These are phyloP conservation scores for Rhododendron kiyosumense DNA, from an alignment of 148 eudicot species.

Conservation along the genomic window DNA sequence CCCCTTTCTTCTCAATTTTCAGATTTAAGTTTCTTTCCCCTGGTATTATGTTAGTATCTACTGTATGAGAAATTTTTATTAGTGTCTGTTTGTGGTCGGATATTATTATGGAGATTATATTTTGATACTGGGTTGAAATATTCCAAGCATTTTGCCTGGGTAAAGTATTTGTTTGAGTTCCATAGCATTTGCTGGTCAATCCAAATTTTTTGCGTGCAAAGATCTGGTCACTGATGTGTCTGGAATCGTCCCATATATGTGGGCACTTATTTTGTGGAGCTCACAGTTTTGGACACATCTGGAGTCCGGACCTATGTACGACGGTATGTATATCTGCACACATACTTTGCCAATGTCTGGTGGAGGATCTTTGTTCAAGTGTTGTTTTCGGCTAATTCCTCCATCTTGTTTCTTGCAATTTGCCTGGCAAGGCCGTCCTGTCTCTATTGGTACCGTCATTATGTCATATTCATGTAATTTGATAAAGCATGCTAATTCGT, in stretches of 20 bases:
- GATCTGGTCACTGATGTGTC: no score
- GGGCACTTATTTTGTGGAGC: not conserved
- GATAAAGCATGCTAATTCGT: not conserved
- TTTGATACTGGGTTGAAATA: slow-evolving; percentile 8
- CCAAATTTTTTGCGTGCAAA: not conserved
- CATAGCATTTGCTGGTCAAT: not conserved
- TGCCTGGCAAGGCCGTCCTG: not conserved
- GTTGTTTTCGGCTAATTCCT: not conserved
- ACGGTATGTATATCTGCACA: not conserved
- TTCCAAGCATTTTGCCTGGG: not conserved
- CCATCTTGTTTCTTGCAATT: not conserved
- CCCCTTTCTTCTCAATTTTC: not conserved
- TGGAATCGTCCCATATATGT: not conserved
- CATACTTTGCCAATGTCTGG: not conserved
- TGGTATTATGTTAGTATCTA: slow-evolving; percentile 19
- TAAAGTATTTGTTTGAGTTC: not conserved
- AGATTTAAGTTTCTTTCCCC: slow-evolving; percentile 6
- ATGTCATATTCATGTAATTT: not conserved
- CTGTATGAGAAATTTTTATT: slow-evolving; percentile 21
- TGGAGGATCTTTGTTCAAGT: not conserved
- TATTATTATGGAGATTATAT: not conserved
- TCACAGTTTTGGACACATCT: not conserved
- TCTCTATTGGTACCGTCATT: not conserved
- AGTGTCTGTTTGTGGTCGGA: slow-evolving; percentile 17
- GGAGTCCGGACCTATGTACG: not conserved